These are phyloP conservation scores for Calonectria pteridis DNA, from an alignment of 2,329 filamentous ascomycete species.

Conservation along the genomic window DNA sequence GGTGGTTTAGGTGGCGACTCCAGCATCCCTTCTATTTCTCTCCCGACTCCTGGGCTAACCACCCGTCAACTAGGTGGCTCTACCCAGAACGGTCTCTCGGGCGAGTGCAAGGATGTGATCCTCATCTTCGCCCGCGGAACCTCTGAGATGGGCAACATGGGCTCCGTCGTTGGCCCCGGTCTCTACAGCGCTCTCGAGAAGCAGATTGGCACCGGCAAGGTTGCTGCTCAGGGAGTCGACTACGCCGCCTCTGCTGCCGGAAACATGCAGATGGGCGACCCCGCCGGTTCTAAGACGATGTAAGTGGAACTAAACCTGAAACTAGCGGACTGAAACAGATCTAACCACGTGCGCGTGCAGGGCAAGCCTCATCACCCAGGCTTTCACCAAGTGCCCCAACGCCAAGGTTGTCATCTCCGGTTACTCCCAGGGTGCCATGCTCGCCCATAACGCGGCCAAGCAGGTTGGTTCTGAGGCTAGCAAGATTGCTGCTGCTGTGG, in stretches of 20 bases:
- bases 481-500: constrained; percentile 48
- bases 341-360: constrained; percentile 14
- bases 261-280: constrained; percentile 61
- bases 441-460: constrained; percentile 59
- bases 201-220: constrained; percentile 54
- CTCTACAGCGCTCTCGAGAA: constrained; percentile 60
- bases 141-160: constrained; percentile 65
- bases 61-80: constrained; percentile 26
- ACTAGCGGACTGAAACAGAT: background rate
- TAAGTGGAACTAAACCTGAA: constrained; percentile 48
- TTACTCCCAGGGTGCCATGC: constrained; percentile 57
- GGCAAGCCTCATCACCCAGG: constrained; percentile 44
- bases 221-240: constrained; percentile 66
- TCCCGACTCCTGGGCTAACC: background rate
- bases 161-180: constrained; percentile 61
- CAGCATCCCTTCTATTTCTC: background rate
- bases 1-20: background rate
- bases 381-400: constrained; percentile 56
- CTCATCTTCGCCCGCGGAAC: constrained; percentile 69
- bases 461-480: constrained; percentile 51
- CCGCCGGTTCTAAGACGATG: constrained; percentile 58
- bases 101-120: constrained; percentile 54
- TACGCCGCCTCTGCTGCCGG: constrained; percentile 61
- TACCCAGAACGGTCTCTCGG: constrained; percentile 41
- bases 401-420: constrained; percentile 61